Percentiles rank a stretch among this genome's conserved stretches.
Conservation (phyloP, 495 filamentous ascomycete species). For the Sporormia fimetaria region DNA sequence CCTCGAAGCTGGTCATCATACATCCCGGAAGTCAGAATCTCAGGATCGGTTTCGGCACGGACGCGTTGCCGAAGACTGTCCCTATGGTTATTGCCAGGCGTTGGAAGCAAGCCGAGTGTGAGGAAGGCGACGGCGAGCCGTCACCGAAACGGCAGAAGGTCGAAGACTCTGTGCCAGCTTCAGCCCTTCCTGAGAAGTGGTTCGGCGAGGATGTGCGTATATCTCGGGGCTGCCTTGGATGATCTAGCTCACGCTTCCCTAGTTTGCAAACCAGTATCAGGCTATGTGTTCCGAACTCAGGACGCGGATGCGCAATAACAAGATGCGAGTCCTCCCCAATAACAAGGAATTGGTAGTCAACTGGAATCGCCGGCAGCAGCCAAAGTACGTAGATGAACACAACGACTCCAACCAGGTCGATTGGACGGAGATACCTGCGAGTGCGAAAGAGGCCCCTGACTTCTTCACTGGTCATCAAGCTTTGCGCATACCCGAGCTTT, state of each 20-base stretch:
- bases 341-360: conserved; percentile 89
- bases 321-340: conserved; percentile 84
- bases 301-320: conserved; percentile 79
- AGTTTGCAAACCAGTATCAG: conserved; percentile 66
- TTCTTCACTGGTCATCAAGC: conserved; percentile 75
- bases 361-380: conserved; percentile 69
- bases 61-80: conserved; percentile 84
- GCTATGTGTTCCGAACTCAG: conserved; percentile 80
- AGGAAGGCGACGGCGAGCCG: conserved; percentile 67
- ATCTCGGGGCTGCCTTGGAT: conserved; percentile 6
- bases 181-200: conserved; percentile 51
- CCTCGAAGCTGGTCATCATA: conserved; percentile 89
- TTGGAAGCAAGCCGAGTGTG: conserved; percentile 62
- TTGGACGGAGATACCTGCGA: conserved; percentile 72
- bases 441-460: conserved; percentile 49
- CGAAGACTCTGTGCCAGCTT: conserved; percentile 43
- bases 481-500: conserved; percentile 74
- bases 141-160: conserved; percentile 76
- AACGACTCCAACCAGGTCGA: conserved; percentile 88
- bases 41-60: conserved; percentile 82
- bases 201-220: conserved; percentile 70
- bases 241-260: conserved; percentile 7
- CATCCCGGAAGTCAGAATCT: conserved; percentile 98
- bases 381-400: conserved; percentile 81
- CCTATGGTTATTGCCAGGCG: conserved; percentile 85